Base-by-base conservation (phyloP, 352 stramenopile species). In the Chrysophaeum taylorii region DNA sequence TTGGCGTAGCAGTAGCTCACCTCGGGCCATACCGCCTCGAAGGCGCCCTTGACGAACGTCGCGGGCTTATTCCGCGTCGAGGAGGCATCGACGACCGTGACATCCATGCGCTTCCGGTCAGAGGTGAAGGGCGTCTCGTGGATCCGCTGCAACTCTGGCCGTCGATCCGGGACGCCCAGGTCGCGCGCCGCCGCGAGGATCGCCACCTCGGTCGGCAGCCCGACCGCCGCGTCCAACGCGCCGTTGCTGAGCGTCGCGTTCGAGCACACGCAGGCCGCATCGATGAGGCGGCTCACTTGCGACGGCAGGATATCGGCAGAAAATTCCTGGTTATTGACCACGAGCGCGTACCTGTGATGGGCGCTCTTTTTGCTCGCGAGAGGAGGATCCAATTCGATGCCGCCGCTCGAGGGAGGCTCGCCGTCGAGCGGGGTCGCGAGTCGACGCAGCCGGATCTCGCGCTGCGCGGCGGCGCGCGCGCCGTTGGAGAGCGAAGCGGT, bases 201-300 rank as follows among this genome's bases (percentile, higher is more conserved):
- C 1, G 94, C 94, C 25, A 95, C 88, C 82, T 99, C 95, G 0
- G 95, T 99, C 4, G 94, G 94, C 78, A 98, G 92, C 57, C 94
- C 94, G 78, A 86, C 71, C 0, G 72, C 36, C 37, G 41, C 70
- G 25, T 72, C 50, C 69, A 64, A 41, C 18, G 64, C 43, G n/a
- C 31, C 63, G n/a, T 16, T 45, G 41, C 33, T 50, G 29, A 89
- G 41, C 25, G 72, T 80, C 4, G 93, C 95, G 80, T 98, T 96
- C 77, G 98, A 98, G 84, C 95, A 99, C 27, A 98, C 81, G 70
- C 76, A 88, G 1, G 80, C 79, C n/a, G 78, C 81, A 33, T 81
- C 71, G 37, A 92, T n/a, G n/a, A n/a, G n/a, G n/a, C n/a, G n/a
- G n/a, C n/a, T n/a, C n/a, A n/a, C n/a, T n/a, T n/a, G n/a, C n/a